Base-by-base conservation (phyloP, 495 filamentous ascomycete species). In the Penicillium riverlandense region DNA sequence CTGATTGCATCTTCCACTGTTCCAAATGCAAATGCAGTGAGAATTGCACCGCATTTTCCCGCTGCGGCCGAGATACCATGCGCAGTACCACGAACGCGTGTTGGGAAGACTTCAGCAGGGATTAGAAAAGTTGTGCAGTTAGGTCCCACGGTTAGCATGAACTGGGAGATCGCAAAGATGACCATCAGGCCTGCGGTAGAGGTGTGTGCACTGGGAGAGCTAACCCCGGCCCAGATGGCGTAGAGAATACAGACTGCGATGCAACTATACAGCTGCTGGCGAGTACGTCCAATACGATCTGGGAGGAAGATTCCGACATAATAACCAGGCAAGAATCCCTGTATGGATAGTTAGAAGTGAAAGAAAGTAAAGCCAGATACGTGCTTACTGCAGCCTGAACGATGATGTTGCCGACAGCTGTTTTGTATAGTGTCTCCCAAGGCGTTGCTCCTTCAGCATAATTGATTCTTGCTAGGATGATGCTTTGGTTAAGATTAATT, bases 401-500 rank as follows among this genome's bases (percentile, higher is more conserved):
- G 13, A 66, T 68, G 34, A 66, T 42, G 13, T 68, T 66, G 6
- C 64, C 64, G 12, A 61, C 43, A 1, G 63, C 61, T 9, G 54
- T 65, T 22, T 58, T 53, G 44, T 51, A 59, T 8, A 66, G 41
- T 10, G 53, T 60, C 11, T 56, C 45, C 43, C 52, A 68, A 8
- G 64, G 53, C 8, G 49, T 65, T 12, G 35, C 40, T 8, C 64
- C 63, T 4, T 55, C 55, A 2, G 61, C 54, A 37, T 49, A 65
- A 1, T 63, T 63, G 33, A 67, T 66, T 27, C 50, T 47, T 7
- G 36, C 16, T 2, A 66, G 41, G 7, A 67, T 56, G 12, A 67
- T 46, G 12, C 63, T 64, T 35, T 67, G 62, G 34, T 67, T 67
- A 40, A 67, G 60, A 29, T 67, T 67, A 34, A 61, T 48, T n/a